Base-by-base conservation (phyloP, 768 basidiomycete genomes). In the Auricularia cornea region DNA sequence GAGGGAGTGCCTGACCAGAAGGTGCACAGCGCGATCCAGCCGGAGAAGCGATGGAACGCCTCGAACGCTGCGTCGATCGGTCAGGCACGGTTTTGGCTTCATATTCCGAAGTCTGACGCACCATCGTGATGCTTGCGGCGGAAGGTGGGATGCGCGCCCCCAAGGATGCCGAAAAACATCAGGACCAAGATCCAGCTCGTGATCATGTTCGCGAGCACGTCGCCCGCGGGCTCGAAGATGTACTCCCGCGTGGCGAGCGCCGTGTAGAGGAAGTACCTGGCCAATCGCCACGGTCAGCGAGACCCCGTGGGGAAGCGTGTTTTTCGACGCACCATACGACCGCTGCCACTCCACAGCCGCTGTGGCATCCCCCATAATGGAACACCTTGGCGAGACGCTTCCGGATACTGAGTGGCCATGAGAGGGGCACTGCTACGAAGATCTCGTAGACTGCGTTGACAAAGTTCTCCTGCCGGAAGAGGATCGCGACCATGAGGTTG, bases 261-360 rank as follows among this genome's bases (percentile, higher is more conserved):
- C 5, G 66, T 63, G 60, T 66, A 65, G 57, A 62, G 64, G 59
- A 66, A 54, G 8, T 66, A 38, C 35, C 35, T 38, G 35, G 16
- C 16, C n/a, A 14, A 38, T 38, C 35, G 16, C 16, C 35, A 14
- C 35, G 16, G 35, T 38, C 16, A 38, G 35, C 35, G 16, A 38
- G 8, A 14, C 35, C 35, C n/a, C n/a, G n/a, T n/a, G n/a, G n/a
- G n/a, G n/a, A n/a, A n/a, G n/a, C n/a, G n/a, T n/a, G n/a, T n/a
- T n/a, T n/a, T n/a, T n/a, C 35, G 35, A 38, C 35, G 35, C 16
- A 38, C 66, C 66, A 67, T 29, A 63, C 65, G n/a, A 59, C 28
- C 14, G 65, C 64, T 2, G 65, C 61, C 35, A 66, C 56, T 2
- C 64, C 64, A 11, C 59, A 60, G 3, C 66, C 66, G 16, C 57